Percentiles rank a stretch among this genome's conserved stretches.
These are phyloP conservation scores for Globisporangium yorkense DNA, from an alignment of 352 stramenopile species.

Conservation along the genomic window DNA sequence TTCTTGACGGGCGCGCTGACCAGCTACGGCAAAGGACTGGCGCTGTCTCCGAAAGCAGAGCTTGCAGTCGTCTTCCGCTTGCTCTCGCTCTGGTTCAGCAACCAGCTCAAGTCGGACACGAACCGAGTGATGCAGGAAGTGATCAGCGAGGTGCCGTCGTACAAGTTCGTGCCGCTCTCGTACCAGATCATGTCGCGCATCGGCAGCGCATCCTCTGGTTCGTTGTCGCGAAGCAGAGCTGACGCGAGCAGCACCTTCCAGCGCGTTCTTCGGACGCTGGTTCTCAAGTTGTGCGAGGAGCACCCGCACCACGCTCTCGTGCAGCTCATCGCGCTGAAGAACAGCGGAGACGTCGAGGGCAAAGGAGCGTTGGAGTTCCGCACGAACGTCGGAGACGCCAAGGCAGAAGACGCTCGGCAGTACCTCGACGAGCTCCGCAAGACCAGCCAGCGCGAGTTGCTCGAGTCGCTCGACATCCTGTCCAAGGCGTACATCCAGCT, in stretches of 20 bases:
- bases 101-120: slow-evolving; percentile 64
- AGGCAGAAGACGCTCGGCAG: slow-evolving; percentile 53
- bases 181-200: slow-evolving; percentile 98
- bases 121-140: slow-evolving; percentile 85
- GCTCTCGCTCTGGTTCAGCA: slow-evolving; percentile 93
- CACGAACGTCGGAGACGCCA: slow-evolving; percentile 73
- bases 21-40: slow-evolving; percentile 76
- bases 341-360: slow-evolving; percentile 87
- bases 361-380: slow-evolving; percentile 75
- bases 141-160: slow-evolving; percentile 85
- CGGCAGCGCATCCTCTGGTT: slow-evolving; percentile 30
- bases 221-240: slow-evolving; percentile 1
- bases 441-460: slow-evolving; percentile 42
- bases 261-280: slow-evolving; percentile 78
- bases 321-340: slow-evolving; percentile 93
- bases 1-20: slow-evolving; percentile 86
- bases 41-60: slow-evolving; percentile 55
- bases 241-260: slow-evolving; percentile 55
- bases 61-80: slow-evolving; percentile 91
- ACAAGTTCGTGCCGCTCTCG: slow-evolving; percentile 95
- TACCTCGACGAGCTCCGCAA: slow-evolving; percentile 58
- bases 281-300: slow-evolving; percentile 91
- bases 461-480: slow-evolving; percentile 74
- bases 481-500: slow-evolving; percentile 75
- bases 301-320: slow-evolving; percentile 96